Evolutionary conservation across 495 filamentous ascomycete genomes (phyloP), one percentile per base, ranked within the genome.

Genomic region (Trichodelitschia bisporula): DNA sequence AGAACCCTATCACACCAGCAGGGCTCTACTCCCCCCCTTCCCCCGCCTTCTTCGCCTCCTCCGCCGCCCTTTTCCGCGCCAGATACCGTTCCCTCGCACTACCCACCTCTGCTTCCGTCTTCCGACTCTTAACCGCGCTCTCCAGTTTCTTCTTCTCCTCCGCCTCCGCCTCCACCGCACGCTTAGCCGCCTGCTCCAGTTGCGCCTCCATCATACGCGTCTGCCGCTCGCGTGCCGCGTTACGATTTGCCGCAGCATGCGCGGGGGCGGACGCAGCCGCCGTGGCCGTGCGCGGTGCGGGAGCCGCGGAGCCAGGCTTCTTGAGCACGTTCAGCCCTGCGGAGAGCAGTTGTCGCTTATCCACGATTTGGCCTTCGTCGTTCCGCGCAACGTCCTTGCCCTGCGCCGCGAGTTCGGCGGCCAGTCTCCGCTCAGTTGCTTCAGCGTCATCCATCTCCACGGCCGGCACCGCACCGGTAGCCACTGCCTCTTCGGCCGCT

Each of bases 291-390:
- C 32, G 11, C 4, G 36, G 3, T 6, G 34, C 26, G 1, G 34
- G 18, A 15, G 51, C 34, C 15, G 51, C 31, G 1, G 39, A 5
- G 38, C 63, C 67, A 9, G 63, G 57, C 39, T 69, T 74, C 4
- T 69, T 57, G 13, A 59, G 63, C 10, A 93, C 59, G 36, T 97
- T 97, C 24, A 97, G 53, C 26, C 86, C 86, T 8, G 83, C 84
- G 28, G 64, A 71, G 10, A 97, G 61, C 12, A 97, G 53, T 42
- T 93, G 77, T 14, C 84, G 64, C 57, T 92, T 93, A 44, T 97
- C 86, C 13, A 90, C 75, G 3, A 97, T 72, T 43, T 89, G 69
- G 0, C 89, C 86, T 28, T 95, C 86, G 37, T 95, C 86, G 41
- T 93, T 95, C 40, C 90, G 50, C 10, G 67, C 59, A 35, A 92